These are phyloP conservation scores for Gonapodya sp. DNA, from an alignment of 192 early-diverging fungal genomes.

Conservation along the genomic window DNA sequence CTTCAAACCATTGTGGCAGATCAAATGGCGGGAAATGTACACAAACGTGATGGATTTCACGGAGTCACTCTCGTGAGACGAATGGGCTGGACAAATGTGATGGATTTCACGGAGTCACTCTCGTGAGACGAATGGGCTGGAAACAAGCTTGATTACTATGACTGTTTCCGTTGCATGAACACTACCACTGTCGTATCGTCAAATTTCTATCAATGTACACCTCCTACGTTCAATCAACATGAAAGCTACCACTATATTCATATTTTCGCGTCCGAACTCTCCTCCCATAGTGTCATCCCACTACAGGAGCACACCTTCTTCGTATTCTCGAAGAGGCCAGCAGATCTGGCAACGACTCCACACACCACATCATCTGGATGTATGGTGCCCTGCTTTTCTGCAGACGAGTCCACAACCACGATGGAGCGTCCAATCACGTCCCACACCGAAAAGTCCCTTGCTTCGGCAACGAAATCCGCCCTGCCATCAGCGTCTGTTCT, in stretches of 20 bases:
- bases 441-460: conserved; percentile 67
- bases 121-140: too few relatives aligned
- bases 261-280: conserved; percentile 20
- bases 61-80: too few relatives aligned
- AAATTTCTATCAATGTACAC: too few relatives aligned
- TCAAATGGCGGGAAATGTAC: too few relatives aligned
- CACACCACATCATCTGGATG: conserved; percentile 42
- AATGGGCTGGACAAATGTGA: too few relatives aligned
- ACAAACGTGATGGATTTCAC: too few relatives aligned
- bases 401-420: conserved; percentile 28
- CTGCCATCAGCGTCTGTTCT: not conserved
- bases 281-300: conserved; percentile 83
- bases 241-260: not conserved
- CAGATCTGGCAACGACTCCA: conserved; percentile 80
- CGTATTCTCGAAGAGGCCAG: conserved; percentile 82
- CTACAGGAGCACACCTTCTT: conserved; percentile 79
- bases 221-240: too few relatives aligned
- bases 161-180: too few relatives aligned
- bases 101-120: too few relatives aligned
- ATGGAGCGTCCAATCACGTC: conserved; percentile 83
- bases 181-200: too few relatives aligned
- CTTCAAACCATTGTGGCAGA: too few relatives aligned
- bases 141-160: too few relatives aligned
- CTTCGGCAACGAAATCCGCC: conserved; percentile 35
- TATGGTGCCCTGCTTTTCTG: not conserved